A percentile compares a stretch with the other conserved stretches of the same genome.
Conservation (phyloP, 129 eudicot species). For the Cynara cardunculus region DNA sequence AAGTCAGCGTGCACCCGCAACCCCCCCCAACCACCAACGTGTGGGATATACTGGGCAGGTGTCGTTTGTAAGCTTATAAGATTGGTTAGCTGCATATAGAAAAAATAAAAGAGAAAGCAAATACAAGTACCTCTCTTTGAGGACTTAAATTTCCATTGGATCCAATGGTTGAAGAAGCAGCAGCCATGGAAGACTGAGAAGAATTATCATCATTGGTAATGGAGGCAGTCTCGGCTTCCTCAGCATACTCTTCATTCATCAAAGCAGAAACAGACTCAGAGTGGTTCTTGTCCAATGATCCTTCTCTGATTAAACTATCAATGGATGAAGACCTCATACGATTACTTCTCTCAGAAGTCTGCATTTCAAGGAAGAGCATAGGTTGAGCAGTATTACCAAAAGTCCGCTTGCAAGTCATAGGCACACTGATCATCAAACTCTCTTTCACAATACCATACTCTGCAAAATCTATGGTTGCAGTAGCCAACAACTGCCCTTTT, state of each 20-base stretch:
- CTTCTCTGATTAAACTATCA: slow-evolving; percentile 48
- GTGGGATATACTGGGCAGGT: no score
- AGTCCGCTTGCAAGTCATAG: slow-evolving; percentile 73
- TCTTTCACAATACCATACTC: slow-evolving; percentile 69
- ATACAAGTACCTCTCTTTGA: slow-evolving; percentile 33
- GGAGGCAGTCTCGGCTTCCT: slow-evolving; percentile 74
- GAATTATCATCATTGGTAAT: slow-evolving; percentile 66
- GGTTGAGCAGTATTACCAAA: slow-evolving; percentile 73
- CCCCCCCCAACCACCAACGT: no score
- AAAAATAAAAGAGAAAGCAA: background rate
- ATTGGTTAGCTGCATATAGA: background rate
- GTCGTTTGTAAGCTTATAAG: background rate
- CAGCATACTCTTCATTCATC: slow-evolving; percentile 84
- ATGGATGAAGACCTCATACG: slow-evolving; percentile 34
- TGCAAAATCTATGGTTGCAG: slow-evolving; percentile 72
- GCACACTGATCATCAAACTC: slow-evolving; percentile 42
- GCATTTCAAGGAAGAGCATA: slow-evolving; percentile 51
- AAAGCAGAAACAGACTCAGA: slow-evolving; percentile 62
- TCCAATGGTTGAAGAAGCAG: slow-evolving; percentile 36
- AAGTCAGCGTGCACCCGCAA: background rate
- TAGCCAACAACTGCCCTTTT: slow-evolving; percentile 73
- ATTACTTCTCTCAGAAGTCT: slow-evolving; percentile 43
- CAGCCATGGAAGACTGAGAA: slow-evolving; percentile 59
- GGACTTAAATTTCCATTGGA: slow-evolving; percentile 42
- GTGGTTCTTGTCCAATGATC: slow-evolving; percentile 39